Evolutionary conservation across 352 stramenopile genomes (phyloP).

Genomic region (Pythium scleroteichum): DNA sequence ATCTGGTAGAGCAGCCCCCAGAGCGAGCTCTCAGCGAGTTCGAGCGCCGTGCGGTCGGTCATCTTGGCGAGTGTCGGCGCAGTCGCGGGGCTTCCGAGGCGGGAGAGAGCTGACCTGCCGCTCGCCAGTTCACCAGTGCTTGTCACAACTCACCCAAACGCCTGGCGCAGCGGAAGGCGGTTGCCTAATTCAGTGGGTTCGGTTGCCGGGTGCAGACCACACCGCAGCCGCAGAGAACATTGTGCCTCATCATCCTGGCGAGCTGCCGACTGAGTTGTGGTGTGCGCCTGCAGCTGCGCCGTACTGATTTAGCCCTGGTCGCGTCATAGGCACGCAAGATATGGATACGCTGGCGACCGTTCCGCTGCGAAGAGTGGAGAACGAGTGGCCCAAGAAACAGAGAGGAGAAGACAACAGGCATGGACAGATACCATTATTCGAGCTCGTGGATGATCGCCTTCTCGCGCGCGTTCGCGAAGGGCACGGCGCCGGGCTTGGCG

Average conservation of each 20-base stretch:
- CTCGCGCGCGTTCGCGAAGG: constrained; percentile 71
- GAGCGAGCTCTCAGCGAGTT: constrained; percentile 69
- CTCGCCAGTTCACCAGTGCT: constrained; percentile 1
- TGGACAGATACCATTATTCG: constrained; percentile 47
- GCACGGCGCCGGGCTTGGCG: constrained; percentile 71
- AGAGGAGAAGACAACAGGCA: not conserved
- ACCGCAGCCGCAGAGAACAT: not conserved
- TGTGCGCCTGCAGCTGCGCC: not conserved
- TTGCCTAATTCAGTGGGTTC: constrained; percentile 10
- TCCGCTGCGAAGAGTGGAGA: not conserved
- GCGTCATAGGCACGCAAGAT: constrained; percentile 21
- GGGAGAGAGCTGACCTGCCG: not conserved
- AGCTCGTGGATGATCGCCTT: constrained; percentile 78
- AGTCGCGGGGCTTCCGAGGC: not conserved
- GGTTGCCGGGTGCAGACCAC: not conserved
- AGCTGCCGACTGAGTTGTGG: not conserved
- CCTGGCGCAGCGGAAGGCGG: constrained; percentile 8
- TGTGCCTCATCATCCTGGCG: not conserved
- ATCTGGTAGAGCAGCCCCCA: constrained; percentile 70
- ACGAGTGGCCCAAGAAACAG: not conserved
- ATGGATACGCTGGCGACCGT: constrained; percentile 18
- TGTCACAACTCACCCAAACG: constrained; percentile 3
- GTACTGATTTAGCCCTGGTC: not conserved
- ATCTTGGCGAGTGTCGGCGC: constrained; percentile 3
- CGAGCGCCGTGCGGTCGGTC: constrained; percentile 48